Evolutionary conservation across 768 basidiomycete species (phyloP).

Genomic region (Podaxis pistillaris): DNA sequence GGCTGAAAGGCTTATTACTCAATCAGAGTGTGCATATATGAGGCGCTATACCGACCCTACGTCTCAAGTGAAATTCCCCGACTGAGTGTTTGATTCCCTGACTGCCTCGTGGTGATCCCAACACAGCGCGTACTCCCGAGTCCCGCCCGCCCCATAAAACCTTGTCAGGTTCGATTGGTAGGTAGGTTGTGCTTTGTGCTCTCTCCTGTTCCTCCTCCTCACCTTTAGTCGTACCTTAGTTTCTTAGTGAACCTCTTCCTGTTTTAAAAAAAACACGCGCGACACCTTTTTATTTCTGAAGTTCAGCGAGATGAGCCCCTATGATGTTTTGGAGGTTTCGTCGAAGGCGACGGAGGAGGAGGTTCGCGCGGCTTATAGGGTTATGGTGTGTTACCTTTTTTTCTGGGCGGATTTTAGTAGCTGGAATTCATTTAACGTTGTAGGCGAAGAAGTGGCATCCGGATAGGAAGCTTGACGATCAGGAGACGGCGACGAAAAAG

Average conservation of each 20-base stretch:
- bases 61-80: neutral
- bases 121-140: constrained; percentile 1
- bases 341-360: constrained; percentile 7
- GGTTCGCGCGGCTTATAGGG: constrained; percentile 9
- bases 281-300: neutral
- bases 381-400: neutral
- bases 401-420: neutral
- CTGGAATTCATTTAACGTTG: neutral
- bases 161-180: neutral
- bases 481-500: constrained; percentile 7
- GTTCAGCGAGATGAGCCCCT: constrained; percentile 1
- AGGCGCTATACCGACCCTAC: neutral
- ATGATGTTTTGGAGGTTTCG: constrained; percentile 10
- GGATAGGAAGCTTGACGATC: constrained; percentile 7
- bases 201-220: neutral
- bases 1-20: neutral
- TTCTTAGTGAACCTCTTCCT: neutral
- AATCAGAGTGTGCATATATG: neutral
- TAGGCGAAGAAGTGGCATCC: constrained; percentile 14
- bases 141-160: constrained; percentile 7
- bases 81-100: neutral
- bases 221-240: neutral
- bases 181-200: neutral
- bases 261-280: neutral
- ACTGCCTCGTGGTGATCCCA: constrained; percentile 12